Conservation (phyloP, 2,329 filamentous ascomycete genomes). For the Daldinia eschscholtzii region DNA sequence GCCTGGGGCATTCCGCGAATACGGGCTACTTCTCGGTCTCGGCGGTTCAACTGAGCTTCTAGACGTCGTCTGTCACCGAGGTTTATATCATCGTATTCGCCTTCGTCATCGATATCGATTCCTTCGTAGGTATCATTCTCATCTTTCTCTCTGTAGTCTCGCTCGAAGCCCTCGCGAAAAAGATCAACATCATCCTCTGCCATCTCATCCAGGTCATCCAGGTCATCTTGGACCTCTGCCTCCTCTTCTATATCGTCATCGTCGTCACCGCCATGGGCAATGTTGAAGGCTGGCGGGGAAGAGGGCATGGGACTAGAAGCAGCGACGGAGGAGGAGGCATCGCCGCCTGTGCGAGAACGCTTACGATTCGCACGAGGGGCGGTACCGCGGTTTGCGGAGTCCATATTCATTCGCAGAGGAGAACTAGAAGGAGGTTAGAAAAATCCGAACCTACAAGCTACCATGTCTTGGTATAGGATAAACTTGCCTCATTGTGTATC, state of each 20-base stretch:
- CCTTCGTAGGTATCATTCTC: constrained; percentile 78
- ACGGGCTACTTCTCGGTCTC: constrained; percentile 78
- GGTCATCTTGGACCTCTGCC: constrained; percentile 77
- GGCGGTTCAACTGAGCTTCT: constrained; percentile 78
- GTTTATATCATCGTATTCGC: constrained; percentile 78
- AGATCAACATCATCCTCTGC: constrained; percentile 85
- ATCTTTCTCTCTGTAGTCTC: constrained; percentile 76
- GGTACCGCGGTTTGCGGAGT: constrained; percentile 83
- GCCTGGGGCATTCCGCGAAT: constrained; percentile 76
- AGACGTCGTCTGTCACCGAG: constrained; percentile 75
- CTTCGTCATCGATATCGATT: constrained; percentile 81
- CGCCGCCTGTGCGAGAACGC: constrained; percentile 65
- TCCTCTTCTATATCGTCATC: constrained; percentile 80
- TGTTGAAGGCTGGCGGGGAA: constrained; percentile 72
- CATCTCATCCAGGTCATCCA: constrained; percentile 83
- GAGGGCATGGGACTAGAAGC: constrained; percentile 75
- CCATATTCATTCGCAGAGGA: constrained; percentile 83
- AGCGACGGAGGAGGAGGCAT: constrained; percentile 64
- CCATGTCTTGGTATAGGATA: not conserved
- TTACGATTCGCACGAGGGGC: constrained; percentile 66
- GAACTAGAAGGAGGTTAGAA: constrained; percentile 67
- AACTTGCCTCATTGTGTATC: constrained; percentile 41
- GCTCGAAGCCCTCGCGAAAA: constrained; percentile 79
- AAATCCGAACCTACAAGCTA: not conserved
- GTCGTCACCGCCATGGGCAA: constrained; percentile 76